phyloP scores from a whole-genome alignment of 225 moss, liverwort and hornwort species.

The Antitrichia curtipendula region DNA sequence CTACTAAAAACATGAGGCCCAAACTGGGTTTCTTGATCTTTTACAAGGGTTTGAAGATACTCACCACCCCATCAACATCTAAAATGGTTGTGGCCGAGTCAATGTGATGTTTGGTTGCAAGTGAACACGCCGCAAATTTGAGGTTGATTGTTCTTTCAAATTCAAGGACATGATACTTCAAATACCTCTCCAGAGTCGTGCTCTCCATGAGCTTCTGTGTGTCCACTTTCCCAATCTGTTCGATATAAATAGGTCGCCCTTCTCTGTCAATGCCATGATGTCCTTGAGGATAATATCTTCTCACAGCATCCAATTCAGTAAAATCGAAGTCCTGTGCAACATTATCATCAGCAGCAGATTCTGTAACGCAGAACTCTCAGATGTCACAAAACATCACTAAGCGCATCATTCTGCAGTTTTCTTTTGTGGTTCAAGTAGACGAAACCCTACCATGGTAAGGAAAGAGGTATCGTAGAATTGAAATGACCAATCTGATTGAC shows the following conservation, averaged over 20 bases:
- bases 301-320: constrained; percentile 50
- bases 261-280: constrained; percentile 88
- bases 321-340: constrained; percentile 59
- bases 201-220: constrained; percentile 66
- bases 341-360: background rate
- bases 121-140: constrained; percentile 86
- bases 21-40: background rate
- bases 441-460: background rate
- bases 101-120: constrained; percentile 62
- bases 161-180: constrained; percentile 85
- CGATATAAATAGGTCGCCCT: constrained; percentile 88
- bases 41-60: background rate
- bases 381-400: background rate
- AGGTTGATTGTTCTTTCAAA: constrained; percentile 81
- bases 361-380: background rate
- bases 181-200: constrained; percentile 73
- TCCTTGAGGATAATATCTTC: constrained; percentile 77
- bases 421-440: background rate
- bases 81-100: constrained; percentile 83
- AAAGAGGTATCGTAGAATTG: background rate
- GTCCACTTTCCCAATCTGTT: constrained; percentile 81
- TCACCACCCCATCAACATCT: constrained; percentile 90
- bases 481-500: background rate
- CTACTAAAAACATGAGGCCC: background rate
- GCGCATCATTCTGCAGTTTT: background rate